Conservation (phyloP, 192 early-diverging fungal species). For the Gigaspora rosea region DNA sequence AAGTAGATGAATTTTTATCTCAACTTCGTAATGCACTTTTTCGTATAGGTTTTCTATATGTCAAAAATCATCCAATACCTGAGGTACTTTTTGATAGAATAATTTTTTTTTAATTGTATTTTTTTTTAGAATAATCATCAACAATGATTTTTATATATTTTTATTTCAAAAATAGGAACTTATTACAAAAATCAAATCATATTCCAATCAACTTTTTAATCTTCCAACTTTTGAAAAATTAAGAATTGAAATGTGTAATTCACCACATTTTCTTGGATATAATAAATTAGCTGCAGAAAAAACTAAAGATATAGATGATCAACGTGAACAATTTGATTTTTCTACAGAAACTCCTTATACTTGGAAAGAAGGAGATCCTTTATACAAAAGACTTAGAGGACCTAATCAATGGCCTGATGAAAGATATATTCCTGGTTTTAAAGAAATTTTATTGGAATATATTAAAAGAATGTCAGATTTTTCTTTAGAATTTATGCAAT, state of each 20-base stretch:
- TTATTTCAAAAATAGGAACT: not conserved
- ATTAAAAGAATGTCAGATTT: not conserved
- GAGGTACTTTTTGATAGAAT: not conserved
- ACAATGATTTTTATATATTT: not conserved
- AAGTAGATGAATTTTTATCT: not conserved
- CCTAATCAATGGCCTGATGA: not conserved
- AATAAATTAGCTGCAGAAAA: not conserved
- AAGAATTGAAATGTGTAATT: not conserved
- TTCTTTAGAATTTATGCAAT: not conserved
- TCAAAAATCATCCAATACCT: not conserved
- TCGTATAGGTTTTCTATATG: not conserved
- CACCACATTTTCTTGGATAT: not conserved
- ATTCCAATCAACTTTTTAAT: not conserved
- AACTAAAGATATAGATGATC: not conserved
- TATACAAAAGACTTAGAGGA: not conserved
- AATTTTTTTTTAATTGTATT: no score
- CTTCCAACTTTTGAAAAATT: not conserved
- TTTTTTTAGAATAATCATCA: not conserved
- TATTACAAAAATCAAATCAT: not conserved
- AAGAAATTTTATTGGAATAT: not conserved
- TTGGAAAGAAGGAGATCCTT: not conserved
- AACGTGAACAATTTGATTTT: conserved; percentile 1
- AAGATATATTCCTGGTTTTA: not conserved
- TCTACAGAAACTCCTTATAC: not conserved
- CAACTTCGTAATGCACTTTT: not conserved